Evolutionary conservation across 2,329 filamentous ascomycete species (phyloP).

Genomic region (Penicillium sp.): DNA sequence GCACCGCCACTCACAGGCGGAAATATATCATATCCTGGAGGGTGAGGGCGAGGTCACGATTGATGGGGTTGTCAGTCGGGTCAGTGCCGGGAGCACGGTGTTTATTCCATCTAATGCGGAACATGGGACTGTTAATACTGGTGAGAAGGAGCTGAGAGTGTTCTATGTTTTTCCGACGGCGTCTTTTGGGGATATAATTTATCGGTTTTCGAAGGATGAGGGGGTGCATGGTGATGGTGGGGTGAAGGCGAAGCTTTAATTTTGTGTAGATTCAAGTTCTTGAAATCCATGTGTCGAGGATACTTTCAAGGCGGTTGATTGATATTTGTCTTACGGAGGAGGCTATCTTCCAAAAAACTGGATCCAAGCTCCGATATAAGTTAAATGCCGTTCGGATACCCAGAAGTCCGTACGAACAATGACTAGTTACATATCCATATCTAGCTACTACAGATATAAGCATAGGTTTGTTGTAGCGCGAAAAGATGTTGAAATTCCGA

Average conservation of each 20-base stretch:
- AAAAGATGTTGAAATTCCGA: too few relatives aligned
- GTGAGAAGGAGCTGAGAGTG: constrained; percentile 38
- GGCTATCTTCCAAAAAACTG: too few relatives aligned
- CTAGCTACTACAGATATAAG: too few relatives aligned
- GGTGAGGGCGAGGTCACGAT: constrained; percentile 44
- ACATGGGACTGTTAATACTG: constrained; percentile 44
- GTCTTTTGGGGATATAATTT: constrained; percentile 44
- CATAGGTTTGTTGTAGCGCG: too few relatives aligned
- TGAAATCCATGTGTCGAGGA: too few relatives aligned
- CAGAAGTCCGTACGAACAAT: too few relatives aligned
- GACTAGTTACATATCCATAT: too few relatives aligned
- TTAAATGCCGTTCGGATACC: too few relatives aligned
- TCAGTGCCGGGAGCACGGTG: constrained; percentile 41
- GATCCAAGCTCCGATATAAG: too few relatives aligned
- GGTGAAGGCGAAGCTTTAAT: constrained; percentile 8
- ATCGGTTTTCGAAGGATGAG: constrained; percentile 35
- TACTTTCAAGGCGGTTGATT: too few relatives aligned
- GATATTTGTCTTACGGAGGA: too few relatives aligned
- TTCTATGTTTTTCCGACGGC: constrained; percentile 48
- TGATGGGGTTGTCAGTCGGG: constrained; percentile 38
- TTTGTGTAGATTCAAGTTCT: too few relatives aligned
- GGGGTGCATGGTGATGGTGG: not conserved
- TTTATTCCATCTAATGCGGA: constrained; percentile 51
- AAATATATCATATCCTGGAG: constrained; percentile 48
- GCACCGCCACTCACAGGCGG: constrained; percentile 49